These are phyloP conservation scores for Umbelopsis vinacea DNA, from an alignment of 192 early-diverging fungal species.

Conservation along the genomic window DNA sequence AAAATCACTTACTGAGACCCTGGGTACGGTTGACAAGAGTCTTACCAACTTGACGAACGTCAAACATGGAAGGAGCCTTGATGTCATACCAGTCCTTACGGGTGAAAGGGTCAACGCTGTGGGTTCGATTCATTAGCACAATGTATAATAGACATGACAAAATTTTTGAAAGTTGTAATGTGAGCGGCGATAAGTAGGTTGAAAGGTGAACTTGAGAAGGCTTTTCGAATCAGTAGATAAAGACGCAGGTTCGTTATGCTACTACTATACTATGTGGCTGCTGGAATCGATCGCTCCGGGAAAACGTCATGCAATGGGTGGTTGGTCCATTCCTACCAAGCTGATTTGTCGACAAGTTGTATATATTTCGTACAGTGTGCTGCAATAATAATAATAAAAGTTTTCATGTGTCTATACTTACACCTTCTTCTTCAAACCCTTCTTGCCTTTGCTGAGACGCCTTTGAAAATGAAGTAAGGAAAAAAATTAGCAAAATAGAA, in stretches of 20 bases:
- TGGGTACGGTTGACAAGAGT: conserved; percentile 99
- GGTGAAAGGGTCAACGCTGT: conserved; percentile 97
- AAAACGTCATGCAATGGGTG: too few species aligned
- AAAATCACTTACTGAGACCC: conserved; percentile 80
- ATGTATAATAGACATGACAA: not conserved
- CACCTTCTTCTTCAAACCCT: conserved; percentile 90
- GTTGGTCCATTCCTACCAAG: too few species aligned
- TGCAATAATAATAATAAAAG: not conserved
- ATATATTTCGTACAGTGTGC: too few species aligned
- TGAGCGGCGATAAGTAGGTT: not conserved
- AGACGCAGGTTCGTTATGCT: too few species aligned
- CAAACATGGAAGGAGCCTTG: conserved; percentile 97
- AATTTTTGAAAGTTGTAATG: not conserved
- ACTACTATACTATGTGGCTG: too few species aligned
- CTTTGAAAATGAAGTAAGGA: conserved; percentile 34
- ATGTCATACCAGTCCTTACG: conserved; percentile 99
- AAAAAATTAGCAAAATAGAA: conserved; percentile 4
- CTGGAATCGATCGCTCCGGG: too few species aligned
- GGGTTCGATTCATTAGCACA: conserved; percentile 8
- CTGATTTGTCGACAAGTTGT: too few species aligned
- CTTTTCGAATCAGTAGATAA: too few species aligned
- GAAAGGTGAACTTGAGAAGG: too few species aligned
- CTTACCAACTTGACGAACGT: conserved; percentile 94
- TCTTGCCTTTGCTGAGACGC: conserved; percentile 85
- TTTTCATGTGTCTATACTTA: conserved; percentile 48